Evolutionary conservation across 495 filamentous ascomycete species (phyloP).

Genomic region (Neurospora sp.): DNA sequence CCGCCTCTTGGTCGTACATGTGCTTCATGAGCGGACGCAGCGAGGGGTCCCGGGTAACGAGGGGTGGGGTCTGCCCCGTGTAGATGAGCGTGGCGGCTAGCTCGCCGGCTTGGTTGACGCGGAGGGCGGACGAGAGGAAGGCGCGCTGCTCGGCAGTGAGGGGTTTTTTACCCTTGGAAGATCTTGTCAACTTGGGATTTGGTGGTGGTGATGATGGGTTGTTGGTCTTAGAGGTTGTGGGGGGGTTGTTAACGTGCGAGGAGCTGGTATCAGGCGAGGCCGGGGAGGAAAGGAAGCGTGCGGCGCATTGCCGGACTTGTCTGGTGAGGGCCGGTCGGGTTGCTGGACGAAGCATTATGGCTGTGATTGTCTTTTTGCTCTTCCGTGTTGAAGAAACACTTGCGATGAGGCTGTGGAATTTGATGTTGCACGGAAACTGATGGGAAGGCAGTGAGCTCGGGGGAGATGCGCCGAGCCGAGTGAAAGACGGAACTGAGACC

Average conservation of each 20-base stretch:
- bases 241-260: conserved; percentile 1
- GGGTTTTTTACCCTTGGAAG: conserved; percentile 35
- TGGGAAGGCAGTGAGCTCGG: neutral
- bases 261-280: conserved; percentile 1
- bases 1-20: conserved; percentile 96
- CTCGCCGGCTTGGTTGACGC: conserved; percentile 87
- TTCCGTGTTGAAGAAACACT: neutral
- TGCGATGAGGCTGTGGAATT: neutral
- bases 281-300: conserved; percentile 1
- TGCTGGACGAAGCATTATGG: neutral
- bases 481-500: neutral
- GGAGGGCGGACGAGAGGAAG: conserved; percentile 72
- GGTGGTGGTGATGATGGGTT: neutral
- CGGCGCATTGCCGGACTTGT: neutral
- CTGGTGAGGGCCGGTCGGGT: neutral
- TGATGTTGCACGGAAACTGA: neutral
- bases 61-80: conserved; percentile 64
- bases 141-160: conserved; percentile 59
- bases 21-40: conserved; percentile 85
- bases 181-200: conserved; percentile 5
- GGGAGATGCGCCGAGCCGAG: neutral
- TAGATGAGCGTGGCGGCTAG: conserved; percentile 83
- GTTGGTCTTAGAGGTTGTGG: neutral
- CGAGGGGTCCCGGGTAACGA: conserved; percentile 69
- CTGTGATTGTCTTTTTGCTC: neutral